Percentiles rank a stretch among this genome's conserved stretches.
Conservation (phyloP, 257 asterid species). For the Solanum tacnaense region DNA sequence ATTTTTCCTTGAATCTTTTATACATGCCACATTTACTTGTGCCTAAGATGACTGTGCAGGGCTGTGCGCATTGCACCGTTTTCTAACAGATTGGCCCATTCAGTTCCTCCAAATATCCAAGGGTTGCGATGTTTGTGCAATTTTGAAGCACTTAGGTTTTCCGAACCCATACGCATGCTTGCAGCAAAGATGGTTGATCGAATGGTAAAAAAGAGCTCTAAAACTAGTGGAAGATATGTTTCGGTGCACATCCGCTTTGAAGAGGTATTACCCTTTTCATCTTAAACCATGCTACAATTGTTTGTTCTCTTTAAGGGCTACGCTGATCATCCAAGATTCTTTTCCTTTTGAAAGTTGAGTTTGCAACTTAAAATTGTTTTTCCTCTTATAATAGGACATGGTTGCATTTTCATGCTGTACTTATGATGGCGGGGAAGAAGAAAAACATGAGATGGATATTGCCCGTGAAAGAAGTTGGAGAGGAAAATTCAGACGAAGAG, state of each 20-base stretch:
- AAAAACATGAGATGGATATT: constrained; percentile 84
- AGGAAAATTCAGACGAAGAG: constrained; percentile 88
- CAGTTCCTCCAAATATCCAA: constrained; percentile 76
- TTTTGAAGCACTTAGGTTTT: constrained; percentile 92
- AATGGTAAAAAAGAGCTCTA: constrained; percentile 70
- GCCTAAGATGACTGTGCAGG: constrained; percentile 41
- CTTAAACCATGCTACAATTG: background rate
- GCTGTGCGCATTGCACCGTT: constrained; percentile 98
- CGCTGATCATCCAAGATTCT: background rate
- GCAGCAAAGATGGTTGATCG: constrained; percentile 97
- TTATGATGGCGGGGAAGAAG: constrained; percentile 96
- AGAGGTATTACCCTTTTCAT: constrained; percentile 46
- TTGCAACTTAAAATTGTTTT: background rate
- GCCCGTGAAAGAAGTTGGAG: constrained; percentile 99
- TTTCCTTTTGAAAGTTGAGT: background rate
- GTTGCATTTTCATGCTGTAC: constrained; percentile 97
- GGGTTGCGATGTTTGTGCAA: constrained; percentile 90
- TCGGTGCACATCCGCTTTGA: constrained; percentile 96
- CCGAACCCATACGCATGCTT: constrained; percentile 85
- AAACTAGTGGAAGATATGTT: constrained; percentile 68
- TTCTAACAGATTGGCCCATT: constrained; percentile 96
- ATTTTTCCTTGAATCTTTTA: background rate
- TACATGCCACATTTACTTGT: background rate
- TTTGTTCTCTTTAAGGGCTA: background rate
- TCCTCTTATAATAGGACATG: constrained; percentile 63